Evolutionary conservation across 192 early-diverging fungal genomes (phyloP), one percentile per base, ranked within the genome.

Genomic region (Phycomyces nitens): DNA sequence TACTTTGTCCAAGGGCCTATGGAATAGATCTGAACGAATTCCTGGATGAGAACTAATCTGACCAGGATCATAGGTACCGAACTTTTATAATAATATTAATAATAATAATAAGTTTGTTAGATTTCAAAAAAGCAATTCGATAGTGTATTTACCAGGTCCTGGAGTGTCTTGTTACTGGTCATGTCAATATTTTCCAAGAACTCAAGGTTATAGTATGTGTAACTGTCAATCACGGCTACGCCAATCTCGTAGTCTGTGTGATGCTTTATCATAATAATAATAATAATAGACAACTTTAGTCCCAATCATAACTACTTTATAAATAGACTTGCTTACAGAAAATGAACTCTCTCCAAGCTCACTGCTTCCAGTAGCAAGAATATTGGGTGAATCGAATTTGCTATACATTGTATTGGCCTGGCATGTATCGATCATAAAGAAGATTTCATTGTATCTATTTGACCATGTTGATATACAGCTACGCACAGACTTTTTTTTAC

Each of bases 401-500:
- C 84, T 86, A 62, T 90, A 99, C 92, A 99, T 94, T 9, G 95
- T 94, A 62, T 94, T 95, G 6, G 97, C 97, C 75, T 99, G 97
- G 62, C 97, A 99, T 0, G 97, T 99, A 69, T 99, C 97, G 54
- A 95, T 92, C 83, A 99, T 91, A 73, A 99, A 98, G 62, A 99
- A 82, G n/a, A 99, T 89, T 80, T 99, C 97, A 70, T 95, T 87
- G 75, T 99, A 99, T 70, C 68, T 71, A 58, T 6, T 21, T 22
- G 21, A 58, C 4, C 12, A 34, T 34, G 29, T 34, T 34, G 29
- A 7, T 34, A 34, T 34, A 34, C 29, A 34, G 29, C 3, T 34
- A 34, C 29, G 29, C 29, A 34, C 29, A 34, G 29, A 34, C 29
- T 34, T 34, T 34, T 34, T 7, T 34, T 7, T 34, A 34, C 29